Conservation (phyloP, 2,329 filamentous ascomycete genomes). For the Peltaster fructicola region DNA sequence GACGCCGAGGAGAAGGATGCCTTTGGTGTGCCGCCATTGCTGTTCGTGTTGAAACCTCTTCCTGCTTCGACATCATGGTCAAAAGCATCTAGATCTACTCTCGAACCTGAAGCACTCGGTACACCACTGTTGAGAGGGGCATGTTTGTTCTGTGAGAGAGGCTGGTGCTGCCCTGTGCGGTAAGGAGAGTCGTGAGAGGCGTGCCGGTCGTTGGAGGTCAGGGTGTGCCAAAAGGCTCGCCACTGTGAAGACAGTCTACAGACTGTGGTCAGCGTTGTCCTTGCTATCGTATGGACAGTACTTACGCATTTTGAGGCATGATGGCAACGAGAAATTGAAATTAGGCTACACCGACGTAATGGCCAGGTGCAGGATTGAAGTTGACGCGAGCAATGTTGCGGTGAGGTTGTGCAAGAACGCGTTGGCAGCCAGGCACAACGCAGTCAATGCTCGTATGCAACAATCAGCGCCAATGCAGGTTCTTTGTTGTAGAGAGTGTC, state of each 20-base stretch:
- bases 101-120: slow-evolving; percentile 71
- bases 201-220: slow-evolving; percentile 64
- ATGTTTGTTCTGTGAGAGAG: slow-evolving; percentile 65
- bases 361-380: too few relatives aligned
- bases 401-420: too few relatives aligned
- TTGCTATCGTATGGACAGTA: too few relatives aligned
- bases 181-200: slow-evolving; percentile 87
- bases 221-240: slow-evolving; percentile 82
- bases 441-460: too few relatives aligned
- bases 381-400: too few relatives aligned
- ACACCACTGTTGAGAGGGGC: slow-evolving; percentile 63
- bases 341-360: too few relatives aligned
- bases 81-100: slow-evolving; percentile 66
- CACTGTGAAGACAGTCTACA: slow-evolving; percentile 46
- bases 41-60: slow-evolving; percentile 41
- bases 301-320: too few relatives aligned
- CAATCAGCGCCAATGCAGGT: too few relatives aligned
- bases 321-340: too few relatives aligned
- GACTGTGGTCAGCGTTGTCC: slow-evolving; percentile 1
- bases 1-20: slow-evolving; percentile 81
- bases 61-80: slow-evolving; percentile 49
- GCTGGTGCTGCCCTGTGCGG: slow-evolving; percentile 76
- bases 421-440: too few relatives aligned
- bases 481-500: too few relatives aligned
- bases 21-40: slow-evolving; percentile 45